Evolutionary conservation across 1,139 yeast species (phyloP), one percentile per base, ranked within the genome.

Genomic region (Candida glucosophila): DNA sequence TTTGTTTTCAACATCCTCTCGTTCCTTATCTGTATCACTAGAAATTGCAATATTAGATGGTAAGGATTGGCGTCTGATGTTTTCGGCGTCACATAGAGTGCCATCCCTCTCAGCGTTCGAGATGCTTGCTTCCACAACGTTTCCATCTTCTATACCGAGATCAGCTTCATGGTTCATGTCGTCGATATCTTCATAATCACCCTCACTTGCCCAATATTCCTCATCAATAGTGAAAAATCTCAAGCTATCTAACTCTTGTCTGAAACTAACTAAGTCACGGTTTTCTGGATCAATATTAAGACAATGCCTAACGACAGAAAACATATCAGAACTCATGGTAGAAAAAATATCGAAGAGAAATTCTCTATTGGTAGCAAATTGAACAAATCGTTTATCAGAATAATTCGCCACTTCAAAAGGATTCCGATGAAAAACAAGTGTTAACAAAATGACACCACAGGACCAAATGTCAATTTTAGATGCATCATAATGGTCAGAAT

Each of bases 391-490:
- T 47, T 83, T 85, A 54, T 90, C 98, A 16, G 80, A 70, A 40
- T 77, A 76, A 43, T 79, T 77, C 3, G 97, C 97, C 10, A 78
- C 77, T 36, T 65, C 69, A 51, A 90, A 90, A 2, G 97, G 97
- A 49, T 85, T 83, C 47, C 88, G 80, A 30, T 83, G 93, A 58
- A 88, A 90, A 16, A 90, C 80, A 33, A 85, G 65, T 39, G 92
- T 88, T 41, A 90, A 60, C 34, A 90, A 63, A 31, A 86, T 82
- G 37, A 88, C 77, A 13, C 97, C 98, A 34, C 83, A 58, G 1
- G 96, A 78, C 98, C 98, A 90, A 31, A 88, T 65, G 55, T 90
- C 98, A 26, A 82, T 82, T 52, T 82, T 81, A 14, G 80, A 75
- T 12, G 96, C 90, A 44, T 81, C 85, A 51, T 90, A 90, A 23